Evolutionary conservation across 75 land plant species (phyloP).

Genomic region (Gnetum montanum): DNA sequence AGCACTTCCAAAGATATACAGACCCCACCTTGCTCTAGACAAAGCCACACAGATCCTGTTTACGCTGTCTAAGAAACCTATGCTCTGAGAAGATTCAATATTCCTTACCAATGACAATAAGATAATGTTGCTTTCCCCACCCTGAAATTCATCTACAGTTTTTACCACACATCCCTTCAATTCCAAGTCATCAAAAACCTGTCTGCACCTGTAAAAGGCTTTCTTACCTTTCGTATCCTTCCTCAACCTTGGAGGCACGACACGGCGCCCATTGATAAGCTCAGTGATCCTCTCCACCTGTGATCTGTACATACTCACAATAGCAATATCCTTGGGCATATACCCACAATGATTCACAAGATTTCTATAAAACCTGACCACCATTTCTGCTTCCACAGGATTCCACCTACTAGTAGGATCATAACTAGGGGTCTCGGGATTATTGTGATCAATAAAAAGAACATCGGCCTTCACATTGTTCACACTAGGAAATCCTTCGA

Average conservation of each 20-base stretch:
- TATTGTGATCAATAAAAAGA: conserved; percentile 11
- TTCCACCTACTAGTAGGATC: conserved; percentile 4
- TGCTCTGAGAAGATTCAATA: conserved; percentile 1
- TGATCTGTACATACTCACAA: conserved; percentile 14
- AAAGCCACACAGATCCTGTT: conserved; percentile 25
- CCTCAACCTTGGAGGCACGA: neutral
- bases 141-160: conserved; percentile 24
- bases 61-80: conserved; percentile 12
- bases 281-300: neutral
- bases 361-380: conserved; percentile 17
- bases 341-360: conserved; percentile 14
- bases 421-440: neutral
- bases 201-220: neutral
- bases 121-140: conserved; percentile 15
- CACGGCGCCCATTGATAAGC: neutral
- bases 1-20: conserved; percentile 27
- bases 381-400: conserved; percentile 11
- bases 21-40: conserved; percentile 22
- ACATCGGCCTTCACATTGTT: conserved; percentile 11
- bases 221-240: neutral
- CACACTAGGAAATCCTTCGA: conserved; percentile 1
- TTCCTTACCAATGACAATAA: conserved; percentile 18
- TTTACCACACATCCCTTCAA: conserved; percentile 1
- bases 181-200: neutral
- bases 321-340: conserved; percentile 8